phyloP scores from a whole-genome alignment of 192 early-diverging fungal genomes.

The Coemansia sp. region DNA sequence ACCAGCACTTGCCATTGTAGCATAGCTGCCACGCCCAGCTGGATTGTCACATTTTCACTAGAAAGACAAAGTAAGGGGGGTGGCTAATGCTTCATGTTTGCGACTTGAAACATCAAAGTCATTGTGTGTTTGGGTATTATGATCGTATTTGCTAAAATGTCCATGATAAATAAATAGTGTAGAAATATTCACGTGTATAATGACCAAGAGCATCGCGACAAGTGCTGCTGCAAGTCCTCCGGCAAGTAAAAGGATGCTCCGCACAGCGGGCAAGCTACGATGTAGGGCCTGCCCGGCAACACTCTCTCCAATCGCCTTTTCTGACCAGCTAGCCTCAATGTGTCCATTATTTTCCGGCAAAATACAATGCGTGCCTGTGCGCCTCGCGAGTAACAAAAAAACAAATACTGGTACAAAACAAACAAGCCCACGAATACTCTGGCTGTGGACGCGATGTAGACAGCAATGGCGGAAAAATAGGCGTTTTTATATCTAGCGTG shows the following conservation, averaged over 20 bases:
- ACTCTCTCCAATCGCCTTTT: neutral
- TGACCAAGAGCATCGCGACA: conserved; percentile 1
- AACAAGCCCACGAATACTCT: neutral
- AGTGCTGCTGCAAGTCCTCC: conserved; percentile 2
- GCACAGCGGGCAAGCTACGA: conserved; percentile 4
- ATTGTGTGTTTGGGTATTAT: neutral
- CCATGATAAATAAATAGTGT: neutral
- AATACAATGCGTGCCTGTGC: neutral
- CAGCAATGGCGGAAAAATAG: neutral
- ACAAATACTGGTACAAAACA: neutral
- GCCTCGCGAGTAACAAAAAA: neutral
- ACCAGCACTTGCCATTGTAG: neutral
- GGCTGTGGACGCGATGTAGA: neutral
- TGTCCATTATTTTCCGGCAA: neutral
- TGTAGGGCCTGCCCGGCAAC: conserved; percentile 1
- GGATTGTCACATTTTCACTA: neutral
- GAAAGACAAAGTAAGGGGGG: neutral
- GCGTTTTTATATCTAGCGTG: neutral
- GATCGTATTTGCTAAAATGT: neutral
- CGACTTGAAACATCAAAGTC: neutral
- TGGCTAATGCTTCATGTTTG: neutral
- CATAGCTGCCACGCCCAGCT: neutral
- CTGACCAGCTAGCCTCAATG: neutral
- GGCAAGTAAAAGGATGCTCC: conserved; percentile 1
- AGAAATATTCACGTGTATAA: neutral